Conservation (phyloP, 345 rosid species). For the Citrus unshiu region DNA sequence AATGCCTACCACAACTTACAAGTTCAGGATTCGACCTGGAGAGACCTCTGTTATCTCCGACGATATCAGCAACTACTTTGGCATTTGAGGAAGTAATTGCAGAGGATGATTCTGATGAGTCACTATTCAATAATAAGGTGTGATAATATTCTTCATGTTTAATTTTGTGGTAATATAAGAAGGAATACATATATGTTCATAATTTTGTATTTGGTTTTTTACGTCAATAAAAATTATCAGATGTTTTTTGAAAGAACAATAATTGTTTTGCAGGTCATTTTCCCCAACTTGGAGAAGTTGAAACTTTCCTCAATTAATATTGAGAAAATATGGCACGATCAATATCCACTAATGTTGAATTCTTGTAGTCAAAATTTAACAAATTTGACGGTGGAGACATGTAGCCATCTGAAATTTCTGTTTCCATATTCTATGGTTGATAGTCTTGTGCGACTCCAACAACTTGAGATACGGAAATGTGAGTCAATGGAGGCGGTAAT, state of each 20-base stretch:
- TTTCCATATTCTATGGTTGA: background rate
- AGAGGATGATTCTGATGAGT: background rate
- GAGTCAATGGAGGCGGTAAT: constrained; percentile 12
- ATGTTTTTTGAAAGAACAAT: too few species aligned
- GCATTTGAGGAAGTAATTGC: background rate
- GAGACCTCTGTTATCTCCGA: too few species aligned
- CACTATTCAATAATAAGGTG: too few species aligned
- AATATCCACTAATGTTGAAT: background rate
- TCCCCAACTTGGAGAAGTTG: constrained; percentile 1
- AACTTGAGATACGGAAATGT: constrained; percentile 7
- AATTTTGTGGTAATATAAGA: too few species aligned
- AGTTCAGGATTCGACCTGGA: background rate
- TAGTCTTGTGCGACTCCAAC: constrained; percentile 6
- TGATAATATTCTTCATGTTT: too few species aligned
- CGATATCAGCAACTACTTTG: background rate
- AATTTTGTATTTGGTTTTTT: too few species aligned
- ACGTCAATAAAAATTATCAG: too few species aligned
- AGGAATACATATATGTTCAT: too few species aligned
- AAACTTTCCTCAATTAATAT: background rate
- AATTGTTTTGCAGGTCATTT: background rate
- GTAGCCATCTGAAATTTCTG: constrained; percentile 8
- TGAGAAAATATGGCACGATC: background rate
- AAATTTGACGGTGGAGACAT: background rate
- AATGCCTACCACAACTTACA: background rate
- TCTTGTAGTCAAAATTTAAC: background rate